Conservation (phyloP, 192 early-diverging fungal species). For the Pilaira anomala region DNA sequence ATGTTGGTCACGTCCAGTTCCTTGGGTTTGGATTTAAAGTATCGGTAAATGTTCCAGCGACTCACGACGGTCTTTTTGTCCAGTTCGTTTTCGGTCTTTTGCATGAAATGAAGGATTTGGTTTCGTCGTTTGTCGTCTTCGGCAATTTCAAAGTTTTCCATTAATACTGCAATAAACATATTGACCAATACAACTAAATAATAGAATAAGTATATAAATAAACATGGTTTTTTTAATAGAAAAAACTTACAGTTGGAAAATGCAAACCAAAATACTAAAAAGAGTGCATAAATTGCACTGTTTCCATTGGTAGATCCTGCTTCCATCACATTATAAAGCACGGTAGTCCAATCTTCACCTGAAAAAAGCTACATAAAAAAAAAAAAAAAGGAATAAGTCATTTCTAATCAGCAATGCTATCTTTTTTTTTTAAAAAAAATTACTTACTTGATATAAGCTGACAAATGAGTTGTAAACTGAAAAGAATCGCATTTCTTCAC, state of each 20-base stretch:
- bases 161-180: slow-evolving; percentile 64
- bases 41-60: slow-evolving; percentile 50
- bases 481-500: slow-evolving; percentile 41
- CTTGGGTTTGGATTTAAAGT: slow-evolving; percentile 49
- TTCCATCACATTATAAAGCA: slow-evolving; percentile 50
- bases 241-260: slow-evolving; percentile 58
- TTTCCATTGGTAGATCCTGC: slow-evolving; percentile 31
- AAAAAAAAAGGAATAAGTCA: background rate
- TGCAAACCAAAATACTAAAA: slow-evolving; percentile 49
- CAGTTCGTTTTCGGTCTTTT: slow-evolving; percentile 30
- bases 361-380: slow-evolving; percentile 49
- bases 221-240: background rate
- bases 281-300: slow-evolving; percentile 42
- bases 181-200: slow-evolving; percentile 56
- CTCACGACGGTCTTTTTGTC: slow-evolving; percentile 41
- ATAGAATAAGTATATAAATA: background rate
- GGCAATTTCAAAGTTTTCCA: slow-evolving; percentile 61
- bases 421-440: background rate
- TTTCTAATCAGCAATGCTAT: too few relatives aligned
- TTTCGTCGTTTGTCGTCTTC: slow-evolving; percentile 52
- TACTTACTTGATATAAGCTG: slow-evolving; percentile 50
- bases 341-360: slow-evolving; percentile 58
- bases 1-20: slow-evolving; percentile 40
- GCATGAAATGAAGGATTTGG: slow-evolving; percentile 45
- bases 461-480: slow-evolving; percentile 55